Conservation (phyloP, 108 stramenopile species). For the Bacterosira constricta region DNA sequence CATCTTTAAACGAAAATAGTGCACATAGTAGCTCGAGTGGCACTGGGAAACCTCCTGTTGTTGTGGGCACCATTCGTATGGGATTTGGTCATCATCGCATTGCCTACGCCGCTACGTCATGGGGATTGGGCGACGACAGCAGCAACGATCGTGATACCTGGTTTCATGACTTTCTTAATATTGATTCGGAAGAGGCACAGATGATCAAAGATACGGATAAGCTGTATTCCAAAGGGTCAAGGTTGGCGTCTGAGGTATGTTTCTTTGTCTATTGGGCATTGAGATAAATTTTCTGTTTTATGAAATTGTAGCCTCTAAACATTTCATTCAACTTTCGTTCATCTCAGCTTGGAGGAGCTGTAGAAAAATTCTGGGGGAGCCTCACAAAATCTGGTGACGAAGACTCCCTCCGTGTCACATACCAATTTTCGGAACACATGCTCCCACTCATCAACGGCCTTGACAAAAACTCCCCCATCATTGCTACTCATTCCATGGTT, state of each 20-base stretch:
- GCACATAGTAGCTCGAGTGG: conserved; percentile 9
- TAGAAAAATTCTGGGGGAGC: conserved; percentile 82
- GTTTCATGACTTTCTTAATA: conserved; percentile 93
- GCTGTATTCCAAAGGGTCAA: conserved; percentile 78
- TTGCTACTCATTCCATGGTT: conserved; percentile 87
- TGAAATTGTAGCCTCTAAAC: not conserved
- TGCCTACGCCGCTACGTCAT: conserved; percentile 86
- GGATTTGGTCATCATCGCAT: conserved; percentile 96
- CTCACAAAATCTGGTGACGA: conserved; percentile 84
- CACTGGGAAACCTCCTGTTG: conserved; percentile 57
- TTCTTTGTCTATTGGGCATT: not conserved
- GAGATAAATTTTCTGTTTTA: not conserved
- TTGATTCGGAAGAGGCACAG: conserved; percentile 83
- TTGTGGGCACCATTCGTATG: conserved; percentile 94
- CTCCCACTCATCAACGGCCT: conserved; percentile 75
- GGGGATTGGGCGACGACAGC: conserved; percentile 60
- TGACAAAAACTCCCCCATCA: conserved; percentile 84
- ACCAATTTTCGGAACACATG: conserved; percentile 80
- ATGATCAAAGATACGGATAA: conserved; percentile 82
- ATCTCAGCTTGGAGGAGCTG: conserved; percentile 66
- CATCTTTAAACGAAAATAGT: conserved; percentile 34
- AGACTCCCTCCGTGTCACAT: conserved; percentile 84
- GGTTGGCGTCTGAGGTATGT: conserved; percentile 77
- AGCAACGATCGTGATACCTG: conserved; percentile 39
- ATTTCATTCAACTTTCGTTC: not conserved